Base-by-base conservation (phyloP, 192 early-diverging fungal species). In the Backusella tarrabulga region DNA sequence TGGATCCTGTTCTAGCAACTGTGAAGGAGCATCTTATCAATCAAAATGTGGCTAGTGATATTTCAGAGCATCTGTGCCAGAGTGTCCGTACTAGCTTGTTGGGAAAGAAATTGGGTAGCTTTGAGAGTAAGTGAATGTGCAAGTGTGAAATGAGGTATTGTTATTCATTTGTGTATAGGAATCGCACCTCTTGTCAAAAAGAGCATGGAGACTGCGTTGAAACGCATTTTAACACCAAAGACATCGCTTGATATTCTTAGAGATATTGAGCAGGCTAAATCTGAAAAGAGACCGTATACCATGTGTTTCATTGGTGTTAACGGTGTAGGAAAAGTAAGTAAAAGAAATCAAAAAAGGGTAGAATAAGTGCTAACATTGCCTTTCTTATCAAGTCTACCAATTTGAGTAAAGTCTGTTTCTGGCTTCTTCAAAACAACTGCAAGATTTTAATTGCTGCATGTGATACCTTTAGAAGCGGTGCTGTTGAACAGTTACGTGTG, bases 221-320 rank as follows among this genome's bases (percentile, higher is more conserved):
- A 90, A 79, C 91, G 94, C 15, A 94, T 98, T 41, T 85, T 98
- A 71, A 95, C 96, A 6, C 97, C 97, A 0, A 87, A 90, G 35
- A 93, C 96, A 15, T 96, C 95, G 0, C 92, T 94, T 12, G 96
- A 98, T 81, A 86, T 98, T 14, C 87, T 98, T 50, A 94, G 95
- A 32, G 96, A 97, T 84, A 95, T 98, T 72, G 85, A 88, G 41
- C 88, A 91, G 74, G 91, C 91, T 6, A 87, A 88, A 71, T 77
- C 84, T 34, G 81, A 92, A 76, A 78, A 85, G 12, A 87, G 93
- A 70, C 96, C 97, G 1, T 98, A 97, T 81, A 92, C 90, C 0
- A 94, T 97, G 74, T 92, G 91, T 7, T 97, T 98, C 84, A 93
- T 97, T 56, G 97, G 97, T 32, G 97, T 98, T 35, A 98, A 98